phyloP scores from a whole-genome alignment of 257 asterid genomes.

The Nicotiana noctiflora region DNA sequence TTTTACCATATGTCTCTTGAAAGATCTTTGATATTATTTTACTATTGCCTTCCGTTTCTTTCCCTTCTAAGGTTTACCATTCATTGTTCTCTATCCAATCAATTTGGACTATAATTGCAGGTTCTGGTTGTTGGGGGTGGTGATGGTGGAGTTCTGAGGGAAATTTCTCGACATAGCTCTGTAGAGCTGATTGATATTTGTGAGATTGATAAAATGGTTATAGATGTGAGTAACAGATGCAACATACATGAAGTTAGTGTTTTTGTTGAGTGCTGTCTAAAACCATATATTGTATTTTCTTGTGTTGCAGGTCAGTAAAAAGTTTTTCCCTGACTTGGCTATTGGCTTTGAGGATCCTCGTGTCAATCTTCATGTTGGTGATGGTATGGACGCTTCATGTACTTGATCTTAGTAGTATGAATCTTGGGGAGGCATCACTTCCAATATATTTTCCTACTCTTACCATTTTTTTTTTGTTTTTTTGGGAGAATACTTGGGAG shows the following conservation, averaged over 20 bases:
- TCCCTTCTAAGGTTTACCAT: neutral
- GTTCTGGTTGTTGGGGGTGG: slow-evolving; percentile 99
- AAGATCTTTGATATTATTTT: neutral
- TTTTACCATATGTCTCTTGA: neutral
- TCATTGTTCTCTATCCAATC: slow-evolving; percentile 8
- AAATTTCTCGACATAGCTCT: slow-evolving; percentile 84
- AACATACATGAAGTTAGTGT: neutral
- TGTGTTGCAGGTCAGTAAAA: slow-evolving; percentile 75
- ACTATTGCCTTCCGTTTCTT: neutral
- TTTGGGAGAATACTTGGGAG: neutral
- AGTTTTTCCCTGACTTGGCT: slow-evolving; percentile 83
- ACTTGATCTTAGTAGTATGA: neutral
- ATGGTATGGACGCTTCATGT: slow-evolving; percentile 44
- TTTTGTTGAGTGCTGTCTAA: neutral
- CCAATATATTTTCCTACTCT: neutral
- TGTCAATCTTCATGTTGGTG: slow-evolving; percentile 88
- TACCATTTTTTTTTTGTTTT: neutral
- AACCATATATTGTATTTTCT: neutral
- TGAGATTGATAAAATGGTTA: slow-evolving; percentile 94
- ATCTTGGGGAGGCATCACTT: neutral
- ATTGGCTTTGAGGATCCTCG: slow-evolving; percentile 96
- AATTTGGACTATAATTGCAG: slow-evolving; percentile 29
- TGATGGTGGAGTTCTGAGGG: slow-evolving; percentile 98
- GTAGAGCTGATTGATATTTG: slow-evolving; percentile 89
- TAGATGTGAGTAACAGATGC: slow-evolving; percentile 59